Evolutionary conservation across 768 basidiomycete species (phyloP), one percentile per base, ranked within the genome.

Genomic region (Hortiboletus campestris): DNA sequence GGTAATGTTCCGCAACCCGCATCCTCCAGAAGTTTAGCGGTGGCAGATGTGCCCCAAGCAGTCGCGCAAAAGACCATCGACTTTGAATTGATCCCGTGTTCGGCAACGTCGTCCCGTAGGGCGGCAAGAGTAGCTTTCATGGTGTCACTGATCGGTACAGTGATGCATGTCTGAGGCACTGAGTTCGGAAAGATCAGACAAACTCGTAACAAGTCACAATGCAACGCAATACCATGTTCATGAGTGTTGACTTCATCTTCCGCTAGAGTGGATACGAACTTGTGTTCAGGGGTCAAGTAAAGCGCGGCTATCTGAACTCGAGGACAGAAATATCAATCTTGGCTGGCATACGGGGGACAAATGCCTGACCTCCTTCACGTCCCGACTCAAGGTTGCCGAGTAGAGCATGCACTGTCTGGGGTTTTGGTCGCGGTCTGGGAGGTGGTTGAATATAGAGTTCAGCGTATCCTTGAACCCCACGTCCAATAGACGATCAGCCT

Each of bases 401-500:
- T 88, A 91, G 73, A 81, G 72, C 77, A 89, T 57, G 68, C 85
- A 74, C 74, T 84, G 88, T 56, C 87, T 79, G 5, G 79, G 82
- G 11, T 84, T 76, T 55, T 79, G 74, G 46, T 75, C 76, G 42
- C 71, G 69, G 32, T 74, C 59, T 2, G 80, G 80, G 35, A 81
- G 64, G 54, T 64, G 67, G 0, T 55, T 28, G 10, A 86, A 67
- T 51, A 91, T 86, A 51, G 84, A 83, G 64, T 88, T 84, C 56
- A 91, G 74, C 40, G 85, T 83, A 10, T 77, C 78, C 43, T 80
- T 82, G 66, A 91, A 91, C 46, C 89, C 88, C 64, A 86, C 79
- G 63, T 90, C 89, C 19, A 90, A 76, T 16, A 91, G 68, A 34
- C 88, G 75, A 67, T 91, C 89, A 12, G 88, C 88, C 70, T 90